phyloP scores from a whole-genome alignment of 1,284 basidiomycete species.

The Neonothopanus nambi region DNA sequence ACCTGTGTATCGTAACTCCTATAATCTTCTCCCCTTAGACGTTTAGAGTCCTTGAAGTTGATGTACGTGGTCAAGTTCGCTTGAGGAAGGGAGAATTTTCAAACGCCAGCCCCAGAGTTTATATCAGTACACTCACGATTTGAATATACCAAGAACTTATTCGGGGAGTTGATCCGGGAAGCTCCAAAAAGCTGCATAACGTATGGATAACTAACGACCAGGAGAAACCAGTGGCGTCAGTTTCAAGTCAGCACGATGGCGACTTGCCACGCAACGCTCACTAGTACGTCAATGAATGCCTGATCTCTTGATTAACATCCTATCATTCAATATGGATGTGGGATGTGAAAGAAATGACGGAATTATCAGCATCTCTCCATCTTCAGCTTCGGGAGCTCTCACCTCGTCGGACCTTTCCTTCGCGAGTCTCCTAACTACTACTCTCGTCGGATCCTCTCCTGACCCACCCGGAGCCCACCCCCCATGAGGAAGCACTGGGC shows the following conservation, averaged over 20 bases:
- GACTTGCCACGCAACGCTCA: neutral
- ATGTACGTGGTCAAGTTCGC: neutral
- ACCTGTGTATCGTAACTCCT: neutral
- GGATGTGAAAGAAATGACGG: too few species aligned
- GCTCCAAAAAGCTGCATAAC: too few species aligned
- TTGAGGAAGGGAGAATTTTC: neutral
- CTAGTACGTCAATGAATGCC: neutral
- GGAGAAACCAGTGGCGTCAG: neutral
- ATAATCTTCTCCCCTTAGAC: neutral
- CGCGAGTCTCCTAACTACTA: neutral
- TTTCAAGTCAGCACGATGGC: too few species aligned
- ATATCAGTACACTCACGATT: neutral
- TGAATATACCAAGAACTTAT: slow-evolving; percentile 2
- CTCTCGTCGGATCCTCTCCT: neutral
- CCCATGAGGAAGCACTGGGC: too few species aligned
- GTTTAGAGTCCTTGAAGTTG: neutral
- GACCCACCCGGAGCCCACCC: neutral
- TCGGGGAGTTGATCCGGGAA: too few species aligned
- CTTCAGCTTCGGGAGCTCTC: neutral
- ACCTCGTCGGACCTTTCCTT: slow-evolving; percentile 4
- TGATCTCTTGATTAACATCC: slow-evolving; percentile 1
- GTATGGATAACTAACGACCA: neutral
- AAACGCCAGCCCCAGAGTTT: neutral
- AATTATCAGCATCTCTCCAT: too few species aligned
- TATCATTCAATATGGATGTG: too few species aligned